Conservation (phyloP, 2,329 filamentous ascomycete genomes). For the Colletotrichum sp. region DNA sequence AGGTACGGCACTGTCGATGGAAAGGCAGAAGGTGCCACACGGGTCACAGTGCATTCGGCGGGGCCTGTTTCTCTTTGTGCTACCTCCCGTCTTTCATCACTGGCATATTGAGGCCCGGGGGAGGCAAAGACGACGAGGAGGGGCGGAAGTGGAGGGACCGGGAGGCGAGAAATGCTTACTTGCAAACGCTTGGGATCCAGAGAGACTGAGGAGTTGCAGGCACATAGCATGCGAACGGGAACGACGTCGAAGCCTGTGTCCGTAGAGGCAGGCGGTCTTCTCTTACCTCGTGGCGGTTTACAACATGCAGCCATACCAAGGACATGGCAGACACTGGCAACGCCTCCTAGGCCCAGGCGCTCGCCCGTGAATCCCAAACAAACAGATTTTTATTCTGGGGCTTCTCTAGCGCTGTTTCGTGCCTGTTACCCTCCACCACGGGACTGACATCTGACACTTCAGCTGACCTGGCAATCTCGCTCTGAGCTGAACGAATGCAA, state of each 20-base stretch:
- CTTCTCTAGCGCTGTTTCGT: slow-evolving; percentile 18
- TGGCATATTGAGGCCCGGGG: not conserved
- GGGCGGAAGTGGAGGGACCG: not conserved
- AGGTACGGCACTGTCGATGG: not conserved
- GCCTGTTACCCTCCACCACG: not conserved
- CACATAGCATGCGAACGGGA: not conserved
- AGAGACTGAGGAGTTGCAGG: not conserved
- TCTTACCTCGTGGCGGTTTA: not conserved
- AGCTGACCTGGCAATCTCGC: not conserved
- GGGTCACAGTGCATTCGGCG: slow-evolving; percentile 1
- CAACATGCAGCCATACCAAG: not conserved
- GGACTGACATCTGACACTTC: slow-evolving; percentile 1
- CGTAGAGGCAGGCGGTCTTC: not conserved
- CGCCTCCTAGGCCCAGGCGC: not conserved
- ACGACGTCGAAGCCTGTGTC: not conserved
- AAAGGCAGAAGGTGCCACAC: slow-evolving; percentile 7
- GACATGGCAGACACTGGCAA: not conserved
- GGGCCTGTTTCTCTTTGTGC: slow-evolving; percentile 1
- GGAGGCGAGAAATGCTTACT: not conserved
- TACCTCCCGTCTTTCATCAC: not conserved
- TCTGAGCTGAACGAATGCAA: not conserved
- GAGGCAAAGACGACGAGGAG: not conserved
- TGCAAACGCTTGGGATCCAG: not conserved
- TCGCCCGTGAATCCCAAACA: slow-evolving; percentile 8
- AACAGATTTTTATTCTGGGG: slow-evolving; percentile 17